A percentile compares a stretch with the other conserved stretches of the same genome.
Evolutionary conservation across 257 asterid species (phyloP).

Genomic region (Solanum chiquidenum): DNA sequence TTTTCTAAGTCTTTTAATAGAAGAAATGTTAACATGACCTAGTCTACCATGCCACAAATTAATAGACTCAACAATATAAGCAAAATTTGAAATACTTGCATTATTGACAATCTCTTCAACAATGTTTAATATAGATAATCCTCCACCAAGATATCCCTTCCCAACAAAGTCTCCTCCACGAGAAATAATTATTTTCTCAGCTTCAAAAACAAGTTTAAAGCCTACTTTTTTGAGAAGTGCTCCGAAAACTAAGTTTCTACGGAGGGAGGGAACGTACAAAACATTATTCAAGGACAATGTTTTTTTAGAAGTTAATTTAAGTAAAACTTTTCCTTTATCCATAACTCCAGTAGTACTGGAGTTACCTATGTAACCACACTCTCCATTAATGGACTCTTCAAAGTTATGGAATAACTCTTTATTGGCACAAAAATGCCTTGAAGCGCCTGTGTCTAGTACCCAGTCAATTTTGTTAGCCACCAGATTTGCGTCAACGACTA

Average conservation of each 20-base stretch:
- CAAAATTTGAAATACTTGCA: background rate
- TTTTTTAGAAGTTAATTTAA: too few relatives aligned
- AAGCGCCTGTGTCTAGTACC: too few relatives aligned
- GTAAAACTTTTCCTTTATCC: background rate
- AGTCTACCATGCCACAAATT: background rate
- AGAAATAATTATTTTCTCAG: too few relatives aligned
- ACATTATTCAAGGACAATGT: background rate
- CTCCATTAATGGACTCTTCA: too few relatives aligned
- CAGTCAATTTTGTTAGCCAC: too few relatives aligned
- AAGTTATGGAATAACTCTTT: too few relatives aligned
- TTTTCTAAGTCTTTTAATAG: too few relatives aligned
- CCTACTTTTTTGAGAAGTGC: background rate
- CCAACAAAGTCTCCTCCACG: background rate
- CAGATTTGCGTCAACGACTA: too few relatives aligned
- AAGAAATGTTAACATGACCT: background rate
- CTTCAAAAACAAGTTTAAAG: background rate
- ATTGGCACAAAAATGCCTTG: too few relatives aligned
- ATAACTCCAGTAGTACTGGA: too few relatives aligned
- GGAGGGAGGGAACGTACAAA: background rate
- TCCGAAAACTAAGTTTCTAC: background rate
- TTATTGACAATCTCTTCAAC: background rate
- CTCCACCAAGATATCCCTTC: background rate
- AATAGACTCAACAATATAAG: background rate
- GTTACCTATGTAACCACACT: too few relatives aligned
- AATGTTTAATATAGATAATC: too few relatives aligned